Evolutionary conservation across 257 asterid species (phyloP).

Genomic region (Ehretia macrophylla): DNA sequence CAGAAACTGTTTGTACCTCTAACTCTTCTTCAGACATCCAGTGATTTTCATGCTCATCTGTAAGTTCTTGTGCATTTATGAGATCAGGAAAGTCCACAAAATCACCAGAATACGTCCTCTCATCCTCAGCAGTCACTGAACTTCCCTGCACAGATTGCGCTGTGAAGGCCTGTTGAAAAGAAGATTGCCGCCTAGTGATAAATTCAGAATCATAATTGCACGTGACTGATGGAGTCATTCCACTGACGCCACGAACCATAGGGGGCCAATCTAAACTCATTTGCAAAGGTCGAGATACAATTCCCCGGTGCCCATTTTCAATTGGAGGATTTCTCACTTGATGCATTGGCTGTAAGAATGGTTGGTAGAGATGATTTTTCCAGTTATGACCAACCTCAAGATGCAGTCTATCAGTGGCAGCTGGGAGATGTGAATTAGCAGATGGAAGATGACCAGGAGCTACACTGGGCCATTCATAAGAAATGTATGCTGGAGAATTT

Average conservation of each 20-base stretch:
- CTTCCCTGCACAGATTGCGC: constrained; percentile 50
- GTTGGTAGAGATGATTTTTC: constrained; percentile 78
- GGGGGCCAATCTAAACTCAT: constrained; percentile 97
- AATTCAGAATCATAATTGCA: constrained; percentile 86
- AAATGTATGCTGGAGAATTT: constrained; percentile 57
- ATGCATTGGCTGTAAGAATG: constrained; percentile 65
- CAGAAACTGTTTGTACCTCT: constrained; percentile 74
- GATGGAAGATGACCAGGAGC: constrained; percentile 57
- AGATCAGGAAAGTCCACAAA: constrained; percentile 55
- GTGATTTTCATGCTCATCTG: constrained; percentile 79
- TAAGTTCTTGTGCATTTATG: constrained; percentile 56
- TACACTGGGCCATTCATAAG: constrained; percentile 94
- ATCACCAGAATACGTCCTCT: constrained; percentile 64
- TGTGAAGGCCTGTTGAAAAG: constrained; percentile 59
- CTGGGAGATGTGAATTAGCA: constrained; percentile 61
- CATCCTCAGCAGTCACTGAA: constrained; percentile 73
- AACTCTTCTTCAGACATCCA: constrained; percentile 97
- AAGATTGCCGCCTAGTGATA: constrained; percentile 71
- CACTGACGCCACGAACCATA: constrained; percentile 58
- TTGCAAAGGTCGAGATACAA: constrained; percentile 61
- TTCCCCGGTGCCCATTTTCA: constrained; percentile 61
- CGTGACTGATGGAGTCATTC: constrained; percentile 63
- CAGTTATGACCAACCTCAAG: constrained; percentile 94
- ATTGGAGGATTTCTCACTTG: constrained; percentile 63
- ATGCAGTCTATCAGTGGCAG: constrained; percentile 94